Evolutionary conservation across 1,284 basidiomycete genomes (phyloP), one percentile per base, ranked within the genome.

Genomic region (Omphalotus olearius): DNA sequence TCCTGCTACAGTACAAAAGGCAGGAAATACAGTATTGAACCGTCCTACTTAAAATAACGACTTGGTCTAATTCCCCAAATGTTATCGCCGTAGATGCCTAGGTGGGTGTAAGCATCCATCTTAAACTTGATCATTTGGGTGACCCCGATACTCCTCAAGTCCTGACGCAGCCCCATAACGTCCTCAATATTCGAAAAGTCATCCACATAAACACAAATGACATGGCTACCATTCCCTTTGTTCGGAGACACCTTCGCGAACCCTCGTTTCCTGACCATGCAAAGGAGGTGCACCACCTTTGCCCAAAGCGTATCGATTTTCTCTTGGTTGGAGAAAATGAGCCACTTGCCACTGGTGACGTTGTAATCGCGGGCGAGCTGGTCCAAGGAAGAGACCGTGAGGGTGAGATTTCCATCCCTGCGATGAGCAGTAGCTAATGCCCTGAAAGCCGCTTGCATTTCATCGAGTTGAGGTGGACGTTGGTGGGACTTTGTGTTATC

Each of bases 71-170:
- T 64, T 2, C 60, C 61, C 66, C 65, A 72, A 6, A 56, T 45
- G 47, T 72, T 72, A 17, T 60, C 55, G 26, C 63, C 59, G 56
- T 72, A 72, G n/a, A 72, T 72, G 6, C 64, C 66, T 28, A 71
- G 56, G 56, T 67, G 57, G 2, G 70, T 69, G 57, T 71, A 72
- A 23, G 66, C 64, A 42, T 72, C 70, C 38, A 69, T 61, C 56
- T 72, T 72, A 61, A 71, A 71, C 5, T 65, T 66, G 51, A 71
- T 70, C 51, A 63, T 67, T 63, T 65, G 62, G 20, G 56, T 60
- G 4, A 70, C 44, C 5, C 70, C 69, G 25, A 64, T 57, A 14
- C 44, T 55, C 41, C 60, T 63, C 51, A 71, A 52, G 14, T 58
- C 62, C 39, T 66, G 60, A 56, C 69, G 60, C 44, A 71, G 51